These are phyloP conservation scores for Fusarium equiseti DNA, from an alignment of 2,329 filamentous ascomycete species.

Conservation along the genomic window DNA sequence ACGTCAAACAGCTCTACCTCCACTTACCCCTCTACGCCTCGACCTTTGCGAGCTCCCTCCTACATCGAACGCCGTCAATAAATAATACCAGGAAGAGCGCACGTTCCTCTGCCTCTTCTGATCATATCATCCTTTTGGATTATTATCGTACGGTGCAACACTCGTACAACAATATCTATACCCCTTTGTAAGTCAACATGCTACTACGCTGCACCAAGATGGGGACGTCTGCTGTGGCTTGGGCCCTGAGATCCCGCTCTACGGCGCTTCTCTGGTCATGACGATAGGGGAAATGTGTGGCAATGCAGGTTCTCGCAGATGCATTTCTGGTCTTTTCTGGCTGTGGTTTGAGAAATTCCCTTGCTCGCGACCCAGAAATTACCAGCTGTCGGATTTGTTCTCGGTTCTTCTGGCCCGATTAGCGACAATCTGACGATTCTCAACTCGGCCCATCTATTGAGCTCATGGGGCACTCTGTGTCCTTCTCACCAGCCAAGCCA, in stretches of 20 bases:
- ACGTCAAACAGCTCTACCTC: constrained; percentile 24
- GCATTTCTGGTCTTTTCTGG: constrained; percentile 23
- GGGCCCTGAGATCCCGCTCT: constrained; percentile 17
- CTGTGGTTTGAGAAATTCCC: constrained; percentile 3
- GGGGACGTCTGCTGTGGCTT: constrained; percentile 40
- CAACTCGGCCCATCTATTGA: constrained; percentile 40
- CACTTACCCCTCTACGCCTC: constrained; percentile 21
- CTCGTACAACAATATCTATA: constrained; percentile 45
- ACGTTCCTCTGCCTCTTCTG: constrained; percentile 47
- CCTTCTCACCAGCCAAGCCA: constrained; percentile 31
- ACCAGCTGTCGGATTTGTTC: constrained; percentile 20
- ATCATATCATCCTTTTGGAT: constrained; percentile 45
- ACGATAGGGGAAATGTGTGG: constrained; percentile 31
- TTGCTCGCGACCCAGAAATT: constrained; percentile 17
- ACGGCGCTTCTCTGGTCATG: constrained; percentile 11
- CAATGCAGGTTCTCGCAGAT: constrained; percentile 34
- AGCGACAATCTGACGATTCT: constrained; percentile 40
- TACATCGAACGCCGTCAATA: constrained; percentile 36
- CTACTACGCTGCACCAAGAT: constrained; percentile 39
- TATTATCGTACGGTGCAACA: constrained; percentile 49
- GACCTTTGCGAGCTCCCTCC: constrained; percentile 33
- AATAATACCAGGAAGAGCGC: constrained; percentile 41
- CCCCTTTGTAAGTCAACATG: constrained; percentile 43
- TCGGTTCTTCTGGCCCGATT: constrained; percentile 38
- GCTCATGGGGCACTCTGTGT: constrained; percentile 32